Evolutionary conservation across 345 rosid genomes (phyloP), one percentile per base, ranked within the genome.

Genomic region (Excoecaria agallocha): DNA sequence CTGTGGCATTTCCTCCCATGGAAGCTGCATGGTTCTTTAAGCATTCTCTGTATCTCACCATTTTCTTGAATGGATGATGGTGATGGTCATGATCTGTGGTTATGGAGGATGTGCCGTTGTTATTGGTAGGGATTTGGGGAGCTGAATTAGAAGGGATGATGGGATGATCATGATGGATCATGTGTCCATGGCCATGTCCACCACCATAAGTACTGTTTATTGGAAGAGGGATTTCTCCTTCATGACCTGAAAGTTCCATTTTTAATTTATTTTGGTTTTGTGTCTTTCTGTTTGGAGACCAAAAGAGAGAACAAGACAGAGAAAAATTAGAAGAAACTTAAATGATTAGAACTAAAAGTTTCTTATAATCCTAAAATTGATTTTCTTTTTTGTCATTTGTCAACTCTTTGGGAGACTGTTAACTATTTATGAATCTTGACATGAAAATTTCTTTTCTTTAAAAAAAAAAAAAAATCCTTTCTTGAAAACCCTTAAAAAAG

Each of bases 21-120:
- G 92, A 73, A 1, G 96, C 98, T 78, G 98, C 98, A 81, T 94
- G 97, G 76, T 94, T 94, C 87, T 94, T 94, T 8, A 90, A 76
- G 81, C 98, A 94, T 71, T 94, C 97, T 52, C 77, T 86, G 85
- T 94, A 94, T 81, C 79, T 88, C 25, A 87, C 80, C 81, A 81
- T 71, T 73, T 86, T 84, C 86, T 81, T 85, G 85, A 72, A 81
- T 69, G 81, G 81, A 37, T 64, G 79, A 30, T 71, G 84, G 72
- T 68, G 81, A 16, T 77, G 78, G 25, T 74, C 78, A n/a, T 66
- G 82, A 39, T 71, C 83, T 57, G 35, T 73, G 60, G 74, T 8
- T 13, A 63, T 50, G 12, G 56, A 3, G 13, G 56, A 49, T 25
- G 71, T n/a, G 55, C 55, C 55, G 49, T 57, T 65, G 71, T 71